Evolutionary conservation across 495 filamentous ascomycete genomes (phyloP).

Genomic region (Penicillium malachiteum): DNA sequence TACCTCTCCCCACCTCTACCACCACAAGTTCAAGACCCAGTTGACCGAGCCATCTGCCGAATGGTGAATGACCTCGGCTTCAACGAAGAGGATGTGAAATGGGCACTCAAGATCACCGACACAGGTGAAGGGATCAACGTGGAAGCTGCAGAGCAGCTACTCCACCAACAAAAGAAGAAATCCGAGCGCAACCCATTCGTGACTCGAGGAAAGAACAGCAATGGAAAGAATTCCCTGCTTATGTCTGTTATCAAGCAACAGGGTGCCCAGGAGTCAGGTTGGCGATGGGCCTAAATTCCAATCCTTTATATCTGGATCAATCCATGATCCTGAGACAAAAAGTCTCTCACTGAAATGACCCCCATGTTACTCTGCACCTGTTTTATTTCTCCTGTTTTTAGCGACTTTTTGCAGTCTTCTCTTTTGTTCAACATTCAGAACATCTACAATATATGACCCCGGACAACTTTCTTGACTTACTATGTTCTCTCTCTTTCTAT

Average conservation of each 20-base stretch:
- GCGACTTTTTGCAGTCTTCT: background rate
- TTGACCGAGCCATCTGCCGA: conserved; percentile 47
- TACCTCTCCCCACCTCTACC: conserved; percentile 20
- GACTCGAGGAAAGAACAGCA: background rate
- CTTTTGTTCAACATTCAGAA: background rate
- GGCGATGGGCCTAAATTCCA: conserved; percentile 37
- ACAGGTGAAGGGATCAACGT: conserved; percentile 51
- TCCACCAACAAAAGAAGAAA: conserved; percentile 44
- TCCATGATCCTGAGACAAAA: background rate
- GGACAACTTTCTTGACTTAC: background rate
- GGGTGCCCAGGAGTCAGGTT: conserved; percentile 31
- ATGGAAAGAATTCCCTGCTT: conserved; percentile 22
- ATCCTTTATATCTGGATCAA: no score
- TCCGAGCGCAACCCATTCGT: conserved; percentile 19
- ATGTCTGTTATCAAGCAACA: conserved; percentile 31
- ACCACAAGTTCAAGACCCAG: conserved; percentile 52
- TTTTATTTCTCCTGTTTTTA: background rate
- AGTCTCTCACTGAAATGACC: no score
- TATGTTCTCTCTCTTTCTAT: background rate
- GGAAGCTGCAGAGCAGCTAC: conserved; percentile 42
- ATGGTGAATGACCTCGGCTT: conserved; percentile 53
- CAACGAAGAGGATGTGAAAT: conserved; percentile 46
- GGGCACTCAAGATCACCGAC: conserved; percentile 54
- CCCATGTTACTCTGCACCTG: background rate
- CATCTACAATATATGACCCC: background rate